phyloP scores from a whole-genome alignment of 2,329 filamentous ascomycete genomes.

The Atkinsonella hypoxylon region DNA sequence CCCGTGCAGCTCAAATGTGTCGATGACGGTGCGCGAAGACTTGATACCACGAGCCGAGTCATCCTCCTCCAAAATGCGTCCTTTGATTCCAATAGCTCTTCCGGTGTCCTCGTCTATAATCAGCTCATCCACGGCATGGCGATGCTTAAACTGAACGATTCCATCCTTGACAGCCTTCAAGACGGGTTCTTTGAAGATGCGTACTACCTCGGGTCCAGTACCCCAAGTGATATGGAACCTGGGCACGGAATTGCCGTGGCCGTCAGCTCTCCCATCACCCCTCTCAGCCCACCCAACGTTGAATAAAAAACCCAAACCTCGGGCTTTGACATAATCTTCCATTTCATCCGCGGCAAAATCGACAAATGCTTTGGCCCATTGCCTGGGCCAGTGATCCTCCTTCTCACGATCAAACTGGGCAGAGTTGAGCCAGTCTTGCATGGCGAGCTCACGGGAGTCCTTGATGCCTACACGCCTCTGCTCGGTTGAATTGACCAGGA shows the following conservation, averaged over 20 bases:
- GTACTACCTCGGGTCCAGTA: conserved; percentile 46
- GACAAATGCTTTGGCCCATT: conserved; percentile 53
- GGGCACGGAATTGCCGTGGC: conserved; percentile 51
- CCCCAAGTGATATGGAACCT: conserved; percentile 53
- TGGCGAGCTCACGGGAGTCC: conserved; percentile 43
- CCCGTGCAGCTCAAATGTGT: conserved; percentile 40
- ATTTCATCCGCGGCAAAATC: conserved; percentile 48
- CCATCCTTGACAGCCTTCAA: conserved; percentile 38
- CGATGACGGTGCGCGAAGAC: conserved; percentile 34
- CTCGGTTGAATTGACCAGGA: conserved; percentile 43
- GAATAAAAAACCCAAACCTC: conserved; percentile 38
- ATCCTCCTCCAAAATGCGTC: conserved; percentile 39
- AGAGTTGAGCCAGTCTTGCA: conserved; percentile 46
- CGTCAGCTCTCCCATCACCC: conserved; percentile 40
- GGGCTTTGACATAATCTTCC: conserved; percentile 42
- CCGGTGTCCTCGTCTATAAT: conserved; percentile 38
- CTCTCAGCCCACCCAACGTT: conserved; percentile 52
- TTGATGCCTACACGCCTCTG: conserved; percentile 47
- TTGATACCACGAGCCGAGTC: conserved; percentile 38
- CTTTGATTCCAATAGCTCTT: conserved; percentile 39
- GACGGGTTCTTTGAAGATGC: conserved; percentile 45
- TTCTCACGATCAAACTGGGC: conserved; percentile 44
- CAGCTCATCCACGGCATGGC: conserved; percentile 45
- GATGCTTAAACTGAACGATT: conserved; percentile 41
- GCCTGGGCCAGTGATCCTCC: conserved; percentile 45